Base-by-base conservation (phyloP, 495 filamentous ascomycete species). In the Recurvomyces mirabilis region DNA sequence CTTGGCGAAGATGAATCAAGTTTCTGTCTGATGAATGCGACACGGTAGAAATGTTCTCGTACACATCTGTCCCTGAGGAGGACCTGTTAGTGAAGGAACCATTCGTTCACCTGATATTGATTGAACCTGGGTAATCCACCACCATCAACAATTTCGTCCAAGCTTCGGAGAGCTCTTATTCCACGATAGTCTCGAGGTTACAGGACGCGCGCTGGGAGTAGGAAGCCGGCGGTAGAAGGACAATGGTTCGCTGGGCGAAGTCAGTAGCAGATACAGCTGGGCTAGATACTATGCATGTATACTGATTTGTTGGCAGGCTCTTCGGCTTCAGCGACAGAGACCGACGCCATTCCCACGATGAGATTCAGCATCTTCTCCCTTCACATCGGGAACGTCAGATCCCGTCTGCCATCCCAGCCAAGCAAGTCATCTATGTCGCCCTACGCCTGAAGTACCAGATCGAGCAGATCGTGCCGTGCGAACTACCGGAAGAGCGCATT, bases 381-480 rank as follows among this genome's bases (percentile, higher is more conserved):
- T 68, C 70, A n/a, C 41, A 43, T 39, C 33, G 65, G 36, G 65
- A 74, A 28, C 67, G 71, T 0, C 47, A 59, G 7, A 52, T 77
- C 38, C 61, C 72, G 31, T 79, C 79, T 13, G 74, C 81, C 43
- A 78, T 85, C 36, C 70, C 78, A 9, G 60, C 79, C 13, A 65
- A 69, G 31, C 74, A 82, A 54, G 87, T 95, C 44, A 91, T 89
- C 33, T 86, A 84, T 56, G 69, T 93, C 38, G 87, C 87, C 0
- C 74, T 96, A 17, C 81, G 85, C 33, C 67, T 98, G 49, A 89
- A 88, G 52, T 85, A 93, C 59, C 82, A 94, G 53, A 79, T 98
- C 56, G 87, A 94, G 61, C 73, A 84, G 53, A 78, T 85, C 25
- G 75, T 98, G 10, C 80, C 87, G 1, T 94, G 82, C 65, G 91